A percentile compares a stretch with the other conserved stretches of the same genome.
Evolutionary conservation across 352 stramenopile genomes (phyloP).

Genomic region (Globisporangium spinosum): DNA sequence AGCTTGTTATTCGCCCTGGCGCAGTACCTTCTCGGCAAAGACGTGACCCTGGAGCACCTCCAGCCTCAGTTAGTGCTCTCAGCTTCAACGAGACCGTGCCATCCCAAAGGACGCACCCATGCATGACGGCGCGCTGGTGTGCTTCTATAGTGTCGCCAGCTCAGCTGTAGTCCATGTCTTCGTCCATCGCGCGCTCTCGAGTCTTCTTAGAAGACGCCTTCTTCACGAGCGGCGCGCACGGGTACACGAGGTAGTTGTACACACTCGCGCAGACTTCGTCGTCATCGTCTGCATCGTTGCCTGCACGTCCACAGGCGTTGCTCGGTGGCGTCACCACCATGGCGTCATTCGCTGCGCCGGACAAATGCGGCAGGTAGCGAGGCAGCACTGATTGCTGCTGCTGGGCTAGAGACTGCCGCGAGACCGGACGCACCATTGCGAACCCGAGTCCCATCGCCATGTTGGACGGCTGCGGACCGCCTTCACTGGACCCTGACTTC

Average conservation of each 20-base stretch:
- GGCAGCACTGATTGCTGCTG: conserved; percentile 24
- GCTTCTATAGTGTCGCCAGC: background rate
- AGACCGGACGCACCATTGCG: conserved; percentile 41
- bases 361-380: conserved; percentile 46
- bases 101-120: background rate
- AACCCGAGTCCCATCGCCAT: conserved; percentile 25
- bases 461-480: conserved; percentile 7
- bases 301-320: background rate
- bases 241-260: conserved; percentile 63
- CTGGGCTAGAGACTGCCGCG: conserved; percentile 35
- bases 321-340: conserved; percentile 9
- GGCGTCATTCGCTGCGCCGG: conserved; percentile 24
- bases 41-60: background rate
- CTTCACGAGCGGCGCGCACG: conserved; percentile 31
- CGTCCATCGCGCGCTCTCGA: conserved; percentile 35
- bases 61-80: background rate
- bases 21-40: background rate
- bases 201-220: conserved; percentile 51
- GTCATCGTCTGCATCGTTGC: conserved; percentile 23
- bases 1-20: background rate
- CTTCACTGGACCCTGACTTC: conserved; percentile 20
- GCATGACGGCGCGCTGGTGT: background rate
- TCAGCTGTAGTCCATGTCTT: conserved; percentile 59
- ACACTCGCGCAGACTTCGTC: conserved; percentile 26
- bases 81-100: background rate